These are phyloP conservation scores for Leucoagaricus sp. DNA, from an alignment of 1,284 basidiomycete species.

Conservation along the genomic window DNA sequence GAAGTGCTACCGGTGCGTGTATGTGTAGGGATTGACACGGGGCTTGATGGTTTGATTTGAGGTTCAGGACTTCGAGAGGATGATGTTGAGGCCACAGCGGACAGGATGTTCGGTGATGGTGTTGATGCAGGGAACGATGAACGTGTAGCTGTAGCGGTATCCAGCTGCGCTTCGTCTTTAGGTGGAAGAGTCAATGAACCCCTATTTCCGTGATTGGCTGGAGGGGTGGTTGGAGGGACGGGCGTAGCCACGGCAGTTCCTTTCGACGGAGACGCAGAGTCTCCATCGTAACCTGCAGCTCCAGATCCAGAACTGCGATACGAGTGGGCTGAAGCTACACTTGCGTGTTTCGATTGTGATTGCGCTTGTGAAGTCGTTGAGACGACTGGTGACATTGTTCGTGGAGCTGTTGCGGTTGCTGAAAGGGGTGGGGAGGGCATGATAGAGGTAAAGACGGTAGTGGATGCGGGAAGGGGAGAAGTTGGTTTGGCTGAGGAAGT, in stretches of 20 bases:
- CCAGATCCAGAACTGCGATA: conserved; percentile 15
- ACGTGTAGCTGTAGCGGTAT: conserved; percentile 29
- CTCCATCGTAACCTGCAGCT: conserved; percentile 24
- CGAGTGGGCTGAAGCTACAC: conserved; percentile 13
- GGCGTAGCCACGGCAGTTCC: background rate
- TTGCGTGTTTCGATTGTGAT: conserved; percentile 6
- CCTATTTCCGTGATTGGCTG: too few species aligned
- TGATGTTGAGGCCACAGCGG: background rate
- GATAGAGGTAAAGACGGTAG: background rate
- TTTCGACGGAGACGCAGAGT: conserved; percentile 16
- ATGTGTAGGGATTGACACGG: background rate
- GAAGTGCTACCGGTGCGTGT: background rate
- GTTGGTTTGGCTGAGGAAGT: background rate
- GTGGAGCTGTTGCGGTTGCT: background rate
- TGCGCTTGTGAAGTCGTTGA: background rate
- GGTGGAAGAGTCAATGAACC: conserved; percentile 30
- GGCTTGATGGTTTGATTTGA: background rate
- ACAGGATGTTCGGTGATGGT: conserved; percentile 1
- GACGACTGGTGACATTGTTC: background rate
- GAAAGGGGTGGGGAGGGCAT: background rate
- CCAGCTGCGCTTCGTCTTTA: conserved; percentile 29
- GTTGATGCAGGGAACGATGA: conserved; percentile 16
- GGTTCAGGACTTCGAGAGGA: background rate
- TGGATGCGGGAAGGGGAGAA: background rate
- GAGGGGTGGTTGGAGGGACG: background rate